Conservation (phyloP, 768 basidiomycete genomes). For the Leucocoprinus sp. region DNA sequence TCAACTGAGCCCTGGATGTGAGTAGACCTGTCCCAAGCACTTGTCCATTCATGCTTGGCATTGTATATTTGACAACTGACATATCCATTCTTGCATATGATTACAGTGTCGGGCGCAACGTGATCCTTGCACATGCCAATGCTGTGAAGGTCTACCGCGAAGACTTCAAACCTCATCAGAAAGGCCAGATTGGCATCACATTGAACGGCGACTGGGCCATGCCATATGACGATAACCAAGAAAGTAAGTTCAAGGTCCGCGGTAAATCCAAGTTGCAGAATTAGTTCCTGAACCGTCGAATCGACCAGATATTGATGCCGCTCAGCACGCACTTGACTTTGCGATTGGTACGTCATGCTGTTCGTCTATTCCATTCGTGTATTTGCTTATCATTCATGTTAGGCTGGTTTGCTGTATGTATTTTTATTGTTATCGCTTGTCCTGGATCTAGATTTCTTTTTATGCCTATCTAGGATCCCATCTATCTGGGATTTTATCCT, state of each 20-base stretch:
- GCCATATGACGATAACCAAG: slow-evolving; percentile 60
- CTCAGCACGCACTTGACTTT: slow-evolving; percentile 65
- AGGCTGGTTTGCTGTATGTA: slow-evolving; percentile 54
- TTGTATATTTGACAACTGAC: slow-evolving; percentile 8
- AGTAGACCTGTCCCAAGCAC: slow-evolving; percentile 17
- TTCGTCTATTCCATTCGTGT: slow-evolving; percentile 18
- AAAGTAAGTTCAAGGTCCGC: slow-evolving; percentile 39
- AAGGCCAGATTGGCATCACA: slow-evolving; percentile 71
- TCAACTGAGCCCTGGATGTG: slow-evolving; percentile 66
- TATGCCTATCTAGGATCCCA: slow-evolving; percentile 36
- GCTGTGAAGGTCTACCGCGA: slow-evolving; percentile 61
- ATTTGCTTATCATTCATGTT: slow-evolving; percentile 17
- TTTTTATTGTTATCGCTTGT: slow-evolving; percentile 5
- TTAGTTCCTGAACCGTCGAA: not conserved
- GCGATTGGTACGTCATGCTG: slow-evolving; percentile 46
- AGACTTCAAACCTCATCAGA: slow-evolving; percentile 52
- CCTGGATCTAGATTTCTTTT: slow-evolving; percentile 11
- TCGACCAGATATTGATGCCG: slow-evolving; percentile 50
- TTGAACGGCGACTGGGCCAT: slow-evolving; percentile 71
- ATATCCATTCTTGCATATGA: slow-evolving; percentile 8
- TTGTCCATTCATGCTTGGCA: not conserved
- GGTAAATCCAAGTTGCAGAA: not conserved
- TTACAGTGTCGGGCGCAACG: slow-evolving; percentile 54
- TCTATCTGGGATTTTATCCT: slow-evolving; percentile 69
- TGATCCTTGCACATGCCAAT: slow-evolving; percentile 63